These are phyloP conservation scores for Trichoderma brevicompactum DNA, from an alignment of 2,329 filamentous ascomycete species.

Conservation along the genomic window DNA sequence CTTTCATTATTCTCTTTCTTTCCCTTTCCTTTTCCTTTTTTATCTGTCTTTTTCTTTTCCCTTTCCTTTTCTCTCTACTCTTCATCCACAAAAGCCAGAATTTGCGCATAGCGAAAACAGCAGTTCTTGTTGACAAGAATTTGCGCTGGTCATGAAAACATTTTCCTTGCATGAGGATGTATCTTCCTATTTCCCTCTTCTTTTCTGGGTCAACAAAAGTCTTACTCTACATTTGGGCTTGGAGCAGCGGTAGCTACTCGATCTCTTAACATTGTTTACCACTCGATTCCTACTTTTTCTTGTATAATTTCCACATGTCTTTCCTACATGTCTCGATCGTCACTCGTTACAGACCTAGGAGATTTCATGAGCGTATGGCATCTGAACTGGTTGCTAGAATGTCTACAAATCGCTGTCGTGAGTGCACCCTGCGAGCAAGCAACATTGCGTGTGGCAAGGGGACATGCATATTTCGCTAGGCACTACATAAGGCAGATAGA, in stretches of 20 bases:
- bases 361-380: not conserved
- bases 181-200: not conserved
- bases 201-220: not conserved
- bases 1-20: not conserved
- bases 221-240: too few species aligned
- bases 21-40: not conserved
- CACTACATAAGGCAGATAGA: not conserved
- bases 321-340: too few species aligned
- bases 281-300: not conserved
- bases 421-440: not conserved
- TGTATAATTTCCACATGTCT: not conserved
- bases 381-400: not conserved
- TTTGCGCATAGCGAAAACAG: constrained; percentile 10
- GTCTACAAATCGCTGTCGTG: not conserved
- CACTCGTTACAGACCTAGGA: too few species aligned
- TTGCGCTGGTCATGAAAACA: constrained; percentile 9
- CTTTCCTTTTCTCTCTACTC: too few species aligned
- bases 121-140: not conserved
- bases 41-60: not conserved
- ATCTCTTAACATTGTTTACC: not conserved
- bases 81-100: not conserved
- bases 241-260: not conserved
- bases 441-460: not conserved
- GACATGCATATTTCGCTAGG: not conserved
- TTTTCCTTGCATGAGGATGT: not conserved